Base-by-base conservation (phyloP, 306 rosid genomes). In the Cicer cuneatum region DNA sequence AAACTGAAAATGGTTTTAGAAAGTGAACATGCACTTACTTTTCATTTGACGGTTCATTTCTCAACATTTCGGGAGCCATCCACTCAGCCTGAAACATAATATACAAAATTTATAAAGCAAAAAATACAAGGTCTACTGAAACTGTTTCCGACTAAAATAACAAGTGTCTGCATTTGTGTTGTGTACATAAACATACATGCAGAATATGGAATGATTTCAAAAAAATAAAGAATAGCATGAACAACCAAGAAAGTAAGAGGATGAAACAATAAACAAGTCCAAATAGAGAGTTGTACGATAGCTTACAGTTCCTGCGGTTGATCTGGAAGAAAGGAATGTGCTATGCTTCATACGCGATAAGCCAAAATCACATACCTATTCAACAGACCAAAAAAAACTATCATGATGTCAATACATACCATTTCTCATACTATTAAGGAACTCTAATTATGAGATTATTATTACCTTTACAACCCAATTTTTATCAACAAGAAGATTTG, bases 51-150 rank as follows among this genome's bases (percentile, higher is more conserved):
- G 96, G 99, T 85, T 92, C 99, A 64, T 92, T 94, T 82, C 99
- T 83, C 76, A 94, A 86, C 75, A 94, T 97, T 84, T 94, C 97
- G 0, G 99, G 99, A 74, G 98, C 99, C 99, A 94, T 94, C 99
- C 98, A 94, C 91, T 94, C 98, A 5, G 99, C 99, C 99, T 94
- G 87, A 84, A 84, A 80, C 65, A 80, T 48, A 29, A 2, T 62
- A 49, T 19, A 80, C 58, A 77, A 43, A 66, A 66, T 57, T 21
- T 7, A 10, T 14, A 58, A 57, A 46, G 21, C 16, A 29, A 6
- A 45, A 52, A 42, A 4, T 58, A 41, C 43, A 42, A 0, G 7
- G 42, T 38, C 21, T 47, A 47, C n/a, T 29, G 39, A 48, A 62
- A 18, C 13, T 5, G 37, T 47, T 48, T 15, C 18, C 18, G 52